Conservation (phyloP, 768 basidiomycete species). For the Agaricus subrufescens region DNA sequence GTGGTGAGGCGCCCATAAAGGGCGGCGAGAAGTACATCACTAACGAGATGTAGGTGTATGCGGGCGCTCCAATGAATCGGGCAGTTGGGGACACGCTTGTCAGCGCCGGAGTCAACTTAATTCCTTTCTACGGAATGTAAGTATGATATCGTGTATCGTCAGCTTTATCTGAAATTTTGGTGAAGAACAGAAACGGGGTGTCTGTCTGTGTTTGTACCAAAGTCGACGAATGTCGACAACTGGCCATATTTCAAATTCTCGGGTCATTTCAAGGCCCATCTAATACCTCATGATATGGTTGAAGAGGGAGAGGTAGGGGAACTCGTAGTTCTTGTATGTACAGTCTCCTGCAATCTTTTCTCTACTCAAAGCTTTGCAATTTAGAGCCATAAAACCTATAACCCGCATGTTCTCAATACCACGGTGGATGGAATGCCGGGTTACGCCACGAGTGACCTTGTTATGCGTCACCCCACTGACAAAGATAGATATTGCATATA, state of each 20-base stretch:
- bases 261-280: neutral
- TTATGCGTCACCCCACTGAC: conserved; percentile 34
- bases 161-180: neutral
- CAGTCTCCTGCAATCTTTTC: too few relatives aligned
- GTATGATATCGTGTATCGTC: conserved; percentile 5
- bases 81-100: conserved; percentile 17
- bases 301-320: neutral
- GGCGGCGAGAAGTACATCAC: too few relatives aligned
- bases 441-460: conserved; percentile 34
- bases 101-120: conserved; percentile 16
- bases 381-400: neutral
- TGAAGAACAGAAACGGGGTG: neutral
- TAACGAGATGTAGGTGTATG: conserved; percentile 14
- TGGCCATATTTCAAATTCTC: neutral
- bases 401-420: conserved; percentile 24
- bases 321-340: neutral
- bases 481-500: conserved; percentile 27
- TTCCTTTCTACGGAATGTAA: conserved; percentile 30
- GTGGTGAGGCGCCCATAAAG: conserved; percentile 9
- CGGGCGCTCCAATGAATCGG: conserved; percentile 20
- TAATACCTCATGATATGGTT: neutral
- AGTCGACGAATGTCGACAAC: neutral
- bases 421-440: conserved; percentile 22
- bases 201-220: neutral
- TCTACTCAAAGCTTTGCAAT: too few relatives aligned